These are phyloP conservation scores for Penicillium sp. DNA, from an alignment of 2,329 filamentous ascomycete species.

Conservation along the genomic window DNA sequence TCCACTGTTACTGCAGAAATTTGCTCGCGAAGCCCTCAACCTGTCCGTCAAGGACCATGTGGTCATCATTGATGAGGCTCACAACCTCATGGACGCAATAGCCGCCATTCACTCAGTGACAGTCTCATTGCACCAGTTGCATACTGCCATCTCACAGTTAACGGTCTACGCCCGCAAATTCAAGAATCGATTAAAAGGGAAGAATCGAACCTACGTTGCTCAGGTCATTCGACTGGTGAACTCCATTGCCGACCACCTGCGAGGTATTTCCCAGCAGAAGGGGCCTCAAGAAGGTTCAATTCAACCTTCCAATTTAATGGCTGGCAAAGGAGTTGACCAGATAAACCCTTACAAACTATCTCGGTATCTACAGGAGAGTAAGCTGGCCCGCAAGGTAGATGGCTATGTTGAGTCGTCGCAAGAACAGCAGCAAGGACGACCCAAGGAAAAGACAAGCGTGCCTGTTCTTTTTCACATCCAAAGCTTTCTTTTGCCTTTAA, in stretches of 20 bases:
- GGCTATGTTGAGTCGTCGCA: conserved; percentile 68
- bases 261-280: conserved; percentile 41
- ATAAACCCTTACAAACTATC: conserved; percentile 90
- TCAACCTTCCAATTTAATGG: conserved; percentile 65
- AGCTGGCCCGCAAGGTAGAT: conserved; percentile 89
- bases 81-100: conserved; percentile 96
- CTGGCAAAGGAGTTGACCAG: conserved; percentile 83
- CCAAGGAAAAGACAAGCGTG: conserved; percentile 32
- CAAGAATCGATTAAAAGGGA: conserved; percentile 79
- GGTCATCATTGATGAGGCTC: conserved; percentile 94
- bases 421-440: conserved; percentile 41
- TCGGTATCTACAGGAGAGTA: conserved; percentile 83
- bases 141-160: conserved; percentile 67
- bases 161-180: conserved; percentile 81
- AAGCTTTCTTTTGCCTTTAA: conserved; percentile 70
- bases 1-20: conserved; percentile 78
- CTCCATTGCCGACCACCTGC: conserved; percentile 66
- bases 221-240: conserved; percentile 80
- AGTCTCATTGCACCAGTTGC: conserved; percentile 67
- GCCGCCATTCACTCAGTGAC: conserved; percentile 77
- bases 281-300: conserved; percentile 60
- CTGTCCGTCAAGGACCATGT: conserved; percentile 82
- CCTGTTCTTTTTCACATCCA: conserved; percentile 60
- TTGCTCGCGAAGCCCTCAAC: conserved; percentile 77
- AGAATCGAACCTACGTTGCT: conserved; percentile 85